Percentiles rank a stretch among this genome's conserved stretches.
phyloP scores from a whole-genome alignment of 108 stramenopile genomes.

The Epithemia pelagica region DNA sequence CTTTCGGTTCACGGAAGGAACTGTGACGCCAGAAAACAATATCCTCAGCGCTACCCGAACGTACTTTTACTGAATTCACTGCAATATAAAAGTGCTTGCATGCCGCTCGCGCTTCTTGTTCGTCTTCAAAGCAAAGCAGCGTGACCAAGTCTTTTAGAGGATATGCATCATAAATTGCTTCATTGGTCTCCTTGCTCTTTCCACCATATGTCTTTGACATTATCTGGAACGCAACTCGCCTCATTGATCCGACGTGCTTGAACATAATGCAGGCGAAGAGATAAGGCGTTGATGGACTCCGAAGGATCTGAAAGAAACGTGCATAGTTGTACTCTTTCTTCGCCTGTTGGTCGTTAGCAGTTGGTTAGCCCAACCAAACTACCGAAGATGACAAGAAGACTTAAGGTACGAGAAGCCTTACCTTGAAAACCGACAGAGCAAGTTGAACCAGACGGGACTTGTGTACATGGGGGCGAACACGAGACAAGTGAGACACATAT shows the following conservation, averaged over 20 bases:
- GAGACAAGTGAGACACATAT: constrained; percentile 64
- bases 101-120: constrained; percentile 65
- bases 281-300: constrained; percentile 66
- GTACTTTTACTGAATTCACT: constrained; percentile 37
- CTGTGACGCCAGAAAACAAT: constrained; percentile 62
- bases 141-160: constrained; percentile 52
- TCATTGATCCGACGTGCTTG: constrained; percentile 83
- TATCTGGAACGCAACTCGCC: constrained; percentile 64
- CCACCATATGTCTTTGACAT: constrained; percentile 75
- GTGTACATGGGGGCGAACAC: constrained; percentile 62
- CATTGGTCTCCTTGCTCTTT: constrained; percentile 54
- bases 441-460: constrained; percentile 78
- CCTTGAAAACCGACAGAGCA: constrained; percentile 76
- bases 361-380: neutral
- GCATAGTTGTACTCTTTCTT: constrained; percentile 80
- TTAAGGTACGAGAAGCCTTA: constrained; percentile 14
- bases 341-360: no score
- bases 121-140: constrained; percentile 74
- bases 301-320: constrained; percentile 67
- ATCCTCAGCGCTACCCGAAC: constrained; percentile 13
- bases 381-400: no score
- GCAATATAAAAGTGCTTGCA: constrained; percentile 77
- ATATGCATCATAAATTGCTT: constrained; percentile 70
- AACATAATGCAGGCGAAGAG: constrained; percentile 81
- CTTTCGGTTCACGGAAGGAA: constrained; percentile 61